Evolutionary conservation across 169 alveolate species (phyloP).

Genomic region (Babesia bigemina): DNA sequence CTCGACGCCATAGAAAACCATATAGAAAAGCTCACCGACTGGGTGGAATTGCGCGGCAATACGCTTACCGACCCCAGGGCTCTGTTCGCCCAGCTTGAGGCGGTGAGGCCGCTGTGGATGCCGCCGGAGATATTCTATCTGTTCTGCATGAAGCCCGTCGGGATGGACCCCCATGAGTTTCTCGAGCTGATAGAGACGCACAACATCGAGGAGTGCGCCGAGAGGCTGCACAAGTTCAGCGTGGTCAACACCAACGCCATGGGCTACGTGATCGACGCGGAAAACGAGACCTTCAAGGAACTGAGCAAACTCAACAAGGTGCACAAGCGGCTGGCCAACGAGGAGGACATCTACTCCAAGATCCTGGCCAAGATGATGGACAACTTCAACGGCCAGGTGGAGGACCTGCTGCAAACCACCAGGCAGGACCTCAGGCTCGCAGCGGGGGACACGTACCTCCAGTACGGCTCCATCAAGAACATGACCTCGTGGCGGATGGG

Average conservation of each 20-base stretch:
- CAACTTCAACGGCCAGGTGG: constrained; percentile 60
- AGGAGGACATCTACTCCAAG: constrained; percentile 41
- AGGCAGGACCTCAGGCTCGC: constrained; percentile 66
- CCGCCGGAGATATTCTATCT: constrained; percentile 43
- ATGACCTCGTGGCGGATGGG: constrained; percentile 57
- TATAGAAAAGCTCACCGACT: constrained; percentile 27
- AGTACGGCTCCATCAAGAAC: constrained; percentile 60
- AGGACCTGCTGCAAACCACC: constrained; percentile 62
- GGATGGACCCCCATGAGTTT: constrained; percentile 55
- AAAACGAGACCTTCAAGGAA: constrained; percentile 44
- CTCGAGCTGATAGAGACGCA: constrained; percentile 10
- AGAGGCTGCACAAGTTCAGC: constrained; percentile 36
- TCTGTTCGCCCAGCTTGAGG: constrained; percentile 29
- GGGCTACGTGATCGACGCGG: constrained; percentile 67
- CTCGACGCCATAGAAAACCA: constrained; percentile 31
- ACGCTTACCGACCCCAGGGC: constrained; percentile 19
- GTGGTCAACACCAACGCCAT: constrained; percentile 58
- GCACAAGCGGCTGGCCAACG: constrained; percentile 53
- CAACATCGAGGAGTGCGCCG: constrained; percentile 7
- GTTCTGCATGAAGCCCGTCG: constrained; percentile 57
- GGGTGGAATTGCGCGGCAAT: constrained; percentile 33
- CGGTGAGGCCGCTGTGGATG: constrained; percentile 45
- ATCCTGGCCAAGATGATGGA: constrained; percentile 47
- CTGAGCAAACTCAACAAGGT: constrained; percentile 36
- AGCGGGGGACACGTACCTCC: constrained; percentile 58